Evolutionary conservation across 306 rosid genomes (phyloP), one percentile per base, ranked within the genome.

Genomic region (Boehmeria nivea): DNA sequence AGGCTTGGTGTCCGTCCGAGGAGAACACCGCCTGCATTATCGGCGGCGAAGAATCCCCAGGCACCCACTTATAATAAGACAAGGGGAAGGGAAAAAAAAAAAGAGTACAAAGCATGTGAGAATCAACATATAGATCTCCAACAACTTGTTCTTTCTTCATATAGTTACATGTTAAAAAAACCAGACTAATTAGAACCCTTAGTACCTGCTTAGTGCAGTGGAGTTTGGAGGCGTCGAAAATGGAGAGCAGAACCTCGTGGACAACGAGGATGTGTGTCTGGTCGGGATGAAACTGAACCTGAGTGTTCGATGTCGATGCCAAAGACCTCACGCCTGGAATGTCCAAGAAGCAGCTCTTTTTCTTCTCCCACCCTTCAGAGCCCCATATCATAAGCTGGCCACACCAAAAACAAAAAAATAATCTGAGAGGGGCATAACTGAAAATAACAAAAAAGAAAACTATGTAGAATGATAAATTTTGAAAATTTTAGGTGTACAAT

Each of bases 21-120:
- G 97, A 90, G 80, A 81, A 80, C 38, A 90, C 72, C 20, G 91
- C 98, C 48, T 83, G 84, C 8, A 90, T 81, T 67, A 90, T 80
- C 38, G 86, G 94, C 12, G 88, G 79, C 1, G 77, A 44, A 44
- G 85, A 74, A 33, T 87, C 88, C 44, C 85, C 72, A 25, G 83
- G 77, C 57, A 62, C 65, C 98, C 98, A 87, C 95, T 90, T 48
- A n/a, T n/a, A n/a, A n/a, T n/a, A n/a, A n/a, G n/a, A n/a, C n/a
- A n/a, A n/a, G n/a, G n/a, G n/a, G n/a, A n/a, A n/a, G n/a, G n/a
- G n/a, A n/a, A n/a, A n/a, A n/a, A n/a, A n/a, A n/a, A n/a, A n/a
- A n/a, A n/a, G n/a, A n/a, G n/a, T n/a, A n/a, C n/a, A n/a, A n/a
- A n/a, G n/a, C n/a, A n/a, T n/a, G n/a, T n/a, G n/a, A n/a, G n/a